Base-by-base conservation (phyloP, 345 rosid species). In the Microthlaspi erraticum region DNA sequence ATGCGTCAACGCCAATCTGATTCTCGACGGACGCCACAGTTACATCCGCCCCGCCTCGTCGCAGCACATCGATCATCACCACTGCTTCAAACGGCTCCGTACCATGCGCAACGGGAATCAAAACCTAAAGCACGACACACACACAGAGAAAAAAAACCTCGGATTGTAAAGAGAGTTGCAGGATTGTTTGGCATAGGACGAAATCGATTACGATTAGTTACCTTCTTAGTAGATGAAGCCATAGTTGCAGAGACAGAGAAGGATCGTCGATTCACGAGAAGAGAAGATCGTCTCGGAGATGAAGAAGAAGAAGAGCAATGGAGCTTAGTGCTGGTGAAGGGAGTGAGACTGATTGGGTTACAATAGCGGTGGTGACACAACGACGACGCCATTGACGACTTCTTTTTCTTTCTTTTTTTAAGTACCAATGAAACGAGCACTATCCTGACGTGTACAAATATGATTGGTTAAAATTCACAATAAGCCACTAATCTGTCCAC, bases 31-130 rank as follows among this genome's bases (percentile, higher is more conserved):
- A 91, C 3, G 88, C 89, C 12, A 91, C 96, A 34, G 85, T 88
- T 31, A 94, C 95, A 26, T 85, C 91, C 12, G 97, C 93, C 29
- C 96, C 96, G 12, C 88, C 79, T 71, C 99, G 81, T 72, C 95
- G 83, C 34, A 91, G 68, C 44, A 93, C 93, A 64, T 91, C 97
- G 70, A 88, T 83, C 60, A 85, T 87, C 39, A 93, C 83, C 70
- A 88, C 91, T 26, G 98, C 97, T 79, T 93, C 96, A 82, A 93
- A 84, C 67, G 98, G 96, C 80, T 93, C 98, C 38, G 89, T 86
- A 10, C 97, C 98, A 59, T 91, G 81, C 4, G 96, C 98, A 65
- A 93, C 79, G 45, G 97, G 98, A 58, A 91, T 88, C 86, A 93
- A 81, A 80, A 93, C 98, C 98, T 93, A 44, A 48, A 43, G 23